Evolutionary conservation across 2,329 filamentous ascomycete species (phyloP).

Genomic region (Diaporthe citrichinensis): DNA sequence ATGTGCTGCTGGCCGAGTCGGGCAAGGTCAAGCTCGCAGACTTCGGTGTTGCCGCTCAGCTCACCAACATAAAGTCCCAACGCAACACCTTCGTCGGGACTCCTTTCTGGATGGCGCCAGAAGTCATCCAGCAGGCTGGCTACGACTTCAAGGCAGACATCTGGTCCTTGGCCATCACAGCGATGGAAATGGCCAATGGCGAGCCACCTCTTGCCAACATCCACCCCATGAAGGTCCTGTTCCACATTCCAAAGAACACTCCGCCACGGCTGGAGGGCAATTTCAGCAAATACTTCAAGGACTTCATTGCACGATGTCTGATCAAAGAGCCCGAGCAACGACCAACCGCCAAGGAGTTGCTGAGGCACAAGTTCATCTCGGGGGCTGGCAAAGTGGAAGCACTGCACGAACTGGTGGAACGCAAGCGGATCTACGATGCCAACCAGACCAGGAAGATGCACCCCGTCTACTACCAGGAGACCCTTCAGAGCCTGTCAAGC

Average conservation of each 20-base stretch:
- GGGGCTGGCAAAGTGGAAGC: constrained; percentile 89
- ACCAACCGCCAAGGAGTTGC: constrained; percentile 86
- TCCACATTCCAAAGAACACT: constrained; percentile 90
- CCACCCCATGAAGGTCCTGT: constrained; percentile 94
- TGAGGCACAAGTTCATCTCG: constrained; percentile 90
- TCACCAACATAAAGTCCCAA: constrained; percentile 98
- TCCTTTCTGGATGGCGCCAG: constrained; percentile 97
- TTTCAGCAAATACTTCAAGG: constrained; percentile 92
- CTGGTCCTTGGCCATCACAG: constrained; percentile 93
- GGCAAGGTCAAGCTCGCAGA: constrained; percentile 97
- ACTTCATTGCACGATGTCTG: constrained; percentile 91
- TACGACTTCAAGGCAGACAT: constrained; percentile 93
- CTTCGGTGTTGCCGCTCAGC: constrained; percentile 95
- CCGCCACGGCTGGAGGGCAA: constrained; percentile 87
- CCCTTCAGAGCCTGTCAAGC: constrained; percentile 78
- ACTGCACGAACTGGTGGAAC: constrained; percentile 87
- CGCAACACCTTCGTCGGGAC: constrained; percentile 98
- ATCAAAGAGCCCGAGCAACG: constrained; percentile 91
- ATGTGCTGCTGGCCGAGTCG: constrained; percentile 89
- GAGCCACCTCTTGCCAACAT: constrained; percentile 90
- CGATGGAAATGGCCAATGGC: constrained; percentile 89
- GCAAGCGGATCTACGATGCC: constrained; percentile 86
- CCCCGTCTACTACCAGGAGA: constrained; percentile 93
- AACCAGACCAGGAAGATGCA: constrained; percentile 78
- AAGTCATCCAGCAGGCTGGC: constrained; percentile 89